phyloP scores from a whole-genome alignment of 805 yeast genomes.

The Candida chilensis region DNA sequence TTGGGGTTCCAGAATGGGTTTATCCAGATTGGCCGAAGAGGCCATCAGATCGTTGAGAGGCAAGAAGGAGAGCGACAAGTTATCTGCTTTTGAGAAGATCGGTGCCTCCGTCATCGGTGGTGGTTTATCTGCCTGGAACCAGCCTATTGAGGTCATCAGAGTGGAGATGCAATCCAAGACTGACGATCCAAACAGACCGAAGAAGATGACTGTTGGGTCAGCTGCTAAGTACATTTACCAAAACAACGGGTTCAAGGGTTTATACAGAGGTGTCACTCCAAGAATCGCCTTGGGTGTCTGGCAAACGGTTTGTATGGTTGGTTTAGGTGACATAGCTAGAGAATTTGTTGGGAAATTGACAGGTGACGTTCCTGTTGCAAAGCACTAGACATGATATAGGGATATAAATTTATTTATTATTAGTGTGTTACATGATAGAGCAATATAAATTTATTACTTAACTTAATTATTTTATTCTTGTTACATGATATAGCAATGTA shows the following conservation, averaged over 20 bases:
- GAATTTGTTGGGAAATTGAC: conserved; percentile 56
- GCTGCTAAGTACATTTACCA: conserved; percentile 78
- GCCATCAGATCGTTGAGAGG: conserved; percentile 56
- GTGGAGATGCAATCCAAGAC: conserved; percentile 97
- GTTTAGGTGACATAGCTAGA: conserved; percentile 89
- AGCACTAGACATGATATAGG: too few relatives aligned
- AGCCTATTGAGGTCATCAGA: conserved; percentile 95
- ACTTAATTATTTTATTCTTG: too few relatives aligned
- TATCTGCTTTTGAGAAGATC: conserved; percentile 74
- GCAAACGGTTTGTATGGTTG: conserved; percentile 99
- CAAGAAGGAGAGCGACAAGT: conserved; percentile 47
- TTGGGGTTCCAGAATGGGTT: conserved; percentile 97
- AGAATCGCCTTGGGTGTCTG: conserved; percentile 94
- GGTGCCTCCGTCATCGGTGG: conserved; percentile 89
- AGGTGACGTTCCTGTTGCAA: conserved; percentile 44
- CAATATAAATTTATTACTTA: too few relatives aligned
- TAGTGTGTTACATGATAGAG: too few relatives aligned
- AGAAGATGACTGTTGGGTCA: conserved; percentile 69
- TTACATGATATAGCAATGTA: too few relatives aligned
- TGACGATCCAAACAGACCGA: conserved; percentile 91
- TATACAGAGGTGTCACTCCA: conserved; percentile 95
- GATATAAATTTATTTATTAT: too few relatives aligned
- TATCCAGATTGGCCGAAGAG: conserved; percentile 87
- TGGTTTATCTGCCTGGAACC: conserved; percentile 97
- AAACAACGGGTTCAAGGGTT: conserved; percentile 79